These are phyloP conservation scores for Colletotrichum chrysophilum DNA, from an alignment of 2,329 filamentous ascomycete genomes.

Conservation along the genomic window DNA sequence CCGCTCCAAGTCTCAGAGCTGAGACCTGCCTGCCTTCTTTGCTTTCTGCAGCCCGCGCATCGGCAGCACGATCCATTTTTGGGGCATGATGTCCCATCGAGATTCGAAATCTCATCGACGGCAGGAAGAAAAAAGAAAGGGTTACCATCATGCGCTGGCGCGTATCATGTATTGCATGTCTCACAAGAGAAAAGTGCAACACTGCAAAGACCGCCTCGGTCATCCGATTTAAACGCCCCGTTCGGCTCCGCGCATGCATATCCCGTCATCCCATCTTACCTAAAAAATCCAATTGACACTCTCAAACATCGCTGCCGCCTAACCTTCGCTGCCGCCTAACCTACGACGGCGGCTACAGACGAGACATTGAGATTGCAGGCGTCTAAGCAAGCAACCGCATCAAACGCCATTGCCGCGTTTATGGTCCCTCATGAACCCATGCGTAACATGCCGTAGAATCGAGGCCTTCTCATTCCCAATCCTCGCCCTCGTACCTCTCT, in stretches of 20 bases:
- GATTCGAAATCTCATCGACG: background rate
- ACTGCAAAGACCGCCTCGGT: background rate
- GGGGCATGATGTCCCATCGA: background rate
- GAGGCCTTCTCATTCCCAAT: background rate
- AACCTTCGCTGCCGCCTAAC: background rate
- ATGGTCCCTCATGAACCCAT: background rate
- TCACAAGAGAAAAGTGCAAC: background rate
- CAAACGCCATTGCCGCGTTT: background rate
- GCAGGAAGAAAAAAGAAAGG: background rate
- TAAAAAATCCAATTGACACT: background rate
- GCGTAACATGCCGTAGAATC: background rate
- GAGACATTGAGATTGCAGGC: background rate
- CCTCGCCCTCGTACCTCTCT: background rate
- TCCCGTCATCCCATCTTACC: background rate
- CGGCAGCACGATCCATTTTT: background rate
- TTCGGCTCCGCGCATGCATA: background rate
- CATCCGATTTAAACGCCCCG: background rate
- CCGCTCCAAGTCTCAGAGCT: slow-evolving; percentile 8
- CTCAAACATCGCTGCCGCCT: background rate
- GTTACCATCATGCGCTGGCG: background rate
- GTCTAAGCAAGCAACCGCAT: background rate
- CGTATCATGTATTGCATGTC: background rate
- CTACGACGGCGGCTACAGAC: background rate
- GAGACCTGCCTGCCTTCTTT: background rate
- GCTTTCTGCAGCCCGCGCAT: background rate